phyloP scores from a whole-genome alignment of 192 early-diverging fungal species.

The Tieghemiomyces parasiticus region DNA sequence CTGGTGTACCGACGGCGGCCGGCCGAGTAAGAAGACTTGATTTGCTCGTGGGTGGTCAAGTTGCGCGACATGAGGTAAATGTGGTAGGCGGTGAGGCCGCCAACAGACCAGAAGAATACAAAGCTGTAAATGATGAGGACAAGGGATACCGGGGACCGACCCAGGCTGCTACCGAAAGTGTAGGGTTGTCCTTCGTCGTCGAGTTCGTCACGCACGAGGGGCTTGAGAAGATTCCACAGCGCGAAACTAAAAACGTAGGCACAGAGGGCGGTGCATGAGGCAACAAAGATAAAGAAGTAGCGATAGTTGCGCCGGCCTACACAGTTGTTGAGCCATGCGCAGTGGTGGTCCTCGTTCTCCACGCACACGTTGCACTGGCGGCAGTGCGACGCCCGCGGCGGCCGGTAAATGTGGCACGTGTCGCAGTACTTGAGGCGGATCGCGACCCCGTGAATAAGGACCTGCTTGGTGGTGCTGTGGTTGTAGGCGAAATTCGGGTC shows the following conservation, averaged over 20 bases:
- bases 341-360: slow-evolving; percentile 78
- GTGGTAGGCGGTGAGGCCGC: slow-evolving; percentile 64
- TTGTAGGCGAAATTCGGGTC: slow-evolving; percentile 19
- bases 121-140: slow-evolving; percentile 47
- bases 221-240: slow-evolving; percentile 38
- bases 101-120: slow-evolving; percentile 46
- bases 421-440: slow-evolving; percentile 79
- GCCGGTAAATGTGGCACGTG: slow-evolving; percentile 77
- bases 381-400: slow-evolving; percentile 80
- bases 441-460: slow-evolving; percentile 39
- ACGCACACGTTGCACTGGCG: slow-evolving; percentile 83
- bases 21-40: slow-evolving; percentile 20
- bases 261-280: slow-evolving; percentile 40
- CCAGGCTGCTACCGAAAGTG: slow-evolving; percentile 25
- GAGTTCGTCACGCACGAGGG: slow-evolving; percentile 15
- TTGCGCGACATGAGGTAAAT: slow-evolving; percentile 50
- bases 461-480: slow-evolving; percentile 31
- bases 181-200: slow-evolving; percentile 13
- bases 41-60: slow-evolving; percentile 83
- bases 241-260: slow-evolving; percentile 42
- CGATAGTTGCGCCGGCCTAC: slow-evolving; percentile 72
- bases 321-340: slow-evolving; percentile 90
- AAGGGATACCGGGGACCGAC: slow-evolving; percentile 29
- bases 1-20: background rate
- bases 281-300: slow-evolving; percentile 67